Evolutionary conservation across 1,139 yeast genomes (phyloP).

Genomic region (Scheffersomyces illinoinensis): DNA sequence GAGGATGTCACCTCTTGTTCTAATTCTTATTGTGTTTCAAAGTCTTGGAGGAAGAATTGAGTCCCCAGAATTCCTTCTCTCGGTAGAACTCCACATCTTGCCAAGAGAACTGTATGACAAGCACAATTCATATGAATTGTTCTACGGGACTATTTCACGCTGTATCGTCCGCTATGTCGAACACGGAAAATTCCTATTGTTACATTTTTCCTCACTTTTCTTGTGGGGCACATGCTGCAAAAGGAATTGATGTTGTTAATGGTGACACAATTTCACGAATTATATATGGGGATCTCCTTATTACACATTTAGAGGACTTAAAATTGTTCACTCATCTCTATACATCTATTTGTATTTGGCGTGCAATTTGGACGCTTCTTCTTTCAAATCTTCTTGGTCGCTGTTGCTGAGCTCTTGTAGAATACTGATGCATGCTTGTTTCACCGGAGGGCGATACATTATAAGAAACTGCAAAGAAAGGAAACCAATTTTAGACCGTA

Average conservation of each 20-base stretch:
- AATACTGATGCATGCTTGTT: slow-evolving; percentile 62
- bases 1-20: background rate
- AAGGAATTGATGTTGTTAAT: background rate
- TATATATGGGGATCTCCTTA: background rate
- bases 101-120: background rate
- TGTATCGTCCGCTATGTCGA: background rate
- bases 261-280: background rate
- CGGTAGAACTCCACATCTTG: background rate
- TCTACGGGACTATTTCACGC: background rate
- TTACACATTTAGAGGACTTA: background rate
- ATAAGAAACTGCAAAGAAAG: slow-evolving; percentile 78
- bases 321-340: background rate
- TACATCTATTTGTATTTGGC: slow-evolving; percentile 36
- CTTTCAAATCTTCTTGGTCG: slow-evolving; percentile 55
- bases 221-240: background rate
- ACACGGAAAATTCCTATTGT: background rate
- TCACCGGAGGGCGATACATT: slow-evolving; percentile 88
- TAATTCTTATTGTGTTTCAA: background rate
- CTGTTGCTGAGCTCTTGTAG: slow-evolving; percentile 55
- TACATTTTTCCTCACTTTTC: background rate
- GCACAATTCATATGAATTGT: background rate
- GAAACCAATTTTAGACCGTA: slow-evolving; percentile 75
- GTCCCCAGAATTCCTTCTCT: background rate
- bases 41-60: no score
- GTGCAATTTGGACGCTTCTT: slow-evolving; percentile 54